Conservation (phyloP, 225 moss, liverwort and hornwort genomes). For the Neckera pumila region DNA sequence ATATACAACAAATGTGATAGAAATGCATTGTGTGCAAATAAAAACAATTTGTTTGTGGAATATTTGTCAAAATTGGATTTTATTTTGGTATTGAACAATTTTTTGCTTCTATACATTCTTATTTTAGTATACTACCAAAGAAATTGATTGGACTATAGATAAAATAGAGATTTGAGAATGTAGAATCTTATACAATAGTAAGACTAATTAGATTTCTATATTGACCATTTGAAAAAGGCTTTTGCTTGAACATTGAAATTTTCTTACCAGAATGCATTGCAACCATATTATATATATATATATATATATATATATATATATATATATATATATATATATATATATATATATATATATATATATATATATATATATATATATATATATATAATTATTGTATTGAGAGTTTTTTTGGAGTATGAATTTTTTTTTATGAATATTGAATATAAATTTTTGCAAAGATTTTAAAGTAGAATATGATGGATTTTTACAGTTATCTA, state of each 20-base stretch:
- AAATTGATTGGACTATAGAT: background rate
- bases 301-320: too few species aligned
- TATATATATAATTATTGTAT: too few species aligned
- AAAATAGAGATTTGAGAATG: rapidly evolving
- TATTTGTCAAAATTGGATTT: background rate
- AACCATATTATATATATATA: background rate
- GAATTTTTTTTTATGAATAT: background rate
- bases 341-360: too few species aligned
- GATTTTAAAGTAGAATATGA: background rate
- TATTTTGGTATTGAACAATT: background rate
- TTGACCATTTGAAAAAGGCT: background rate
- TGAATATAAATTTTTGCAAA: background rate
- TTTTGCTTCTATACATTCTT: background rate
- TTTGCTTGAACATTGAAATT: background rate
- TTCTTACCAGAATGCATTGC: background rate
- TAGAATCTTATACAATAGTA: background rate
- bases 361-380: too few species aligned
- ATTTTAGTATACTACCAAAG: background rate
- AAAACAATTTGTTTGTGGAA: background rate
- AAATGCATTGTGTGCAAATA: background rate
- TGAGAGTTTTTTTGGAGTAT: too few species aligned
- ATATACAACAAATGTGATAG: background rate
- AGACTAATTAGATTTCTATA: background rate
- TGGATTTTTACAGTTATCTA: background rate
- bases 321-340: too few species aligned